Base-by-base conservation (phyloP, 2,329 filamentous ascomycete genomes). In the Didymellaceae sp. region DNA sequence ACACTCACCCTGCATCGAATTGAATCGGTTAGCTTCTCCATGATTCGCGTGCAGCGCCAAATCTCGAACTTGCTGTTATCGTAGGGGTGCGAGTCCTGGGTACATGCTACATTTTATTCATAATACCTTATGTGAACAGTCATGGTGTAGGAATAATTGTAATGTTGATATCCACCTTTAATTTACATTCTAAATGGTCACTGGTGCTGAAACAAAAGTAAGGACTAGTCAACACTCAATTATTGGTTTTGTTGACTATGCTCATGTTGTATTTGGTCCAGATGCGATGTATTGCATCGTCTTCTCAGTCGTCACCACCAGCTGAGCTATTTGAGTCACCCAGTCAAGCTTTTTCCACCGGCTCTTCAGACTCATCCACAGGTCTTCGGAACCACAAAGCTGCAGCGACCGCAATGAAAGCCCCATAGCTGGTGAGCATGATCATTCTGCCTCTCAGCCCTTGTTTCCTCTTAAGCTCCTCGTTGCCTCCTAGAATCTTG, bases 401-500 rank as follows among this genome's bases (percentile, higher is more conserved):
- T 21, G 57, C 68, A n/a, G 78, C 76, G 11, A 71, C 62, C 4
- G 68, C 62, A 22, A 79, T 72, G 26, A 79, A 73, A 20, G 70
- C 67, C 5, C 77, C 78, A 58, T 78, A 80, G 4, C 72, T 75
- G 7, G 75, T 64, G 2, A 75, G 77, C 59, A 80, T 76, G 42
- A 80, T 77, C 54, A 75, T 76, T 24, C 78, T 66, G 2, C 78
- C 78, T 38, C 74, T 65, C n/a, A 71, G 69, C 2, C 78, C 78
- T 52, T 80, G 78, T 59, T 75, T 79, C 38, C 65, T 71, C 62
- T 80, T 80, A 48, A 80, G 58, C 52, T 57, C 68, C 57, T 79
- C 77, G 49, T 80, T 70, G 14, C 71, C 66, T 0, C 78, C 78
- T 32, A 97, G 72, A 47, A 97, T 97, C 72, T 88, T 95, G 24